Evolutionary conservation across 2,329 filamentous ascomycete genomes (phyloP).

Genomic region (Shiraia sp.): DNA sequence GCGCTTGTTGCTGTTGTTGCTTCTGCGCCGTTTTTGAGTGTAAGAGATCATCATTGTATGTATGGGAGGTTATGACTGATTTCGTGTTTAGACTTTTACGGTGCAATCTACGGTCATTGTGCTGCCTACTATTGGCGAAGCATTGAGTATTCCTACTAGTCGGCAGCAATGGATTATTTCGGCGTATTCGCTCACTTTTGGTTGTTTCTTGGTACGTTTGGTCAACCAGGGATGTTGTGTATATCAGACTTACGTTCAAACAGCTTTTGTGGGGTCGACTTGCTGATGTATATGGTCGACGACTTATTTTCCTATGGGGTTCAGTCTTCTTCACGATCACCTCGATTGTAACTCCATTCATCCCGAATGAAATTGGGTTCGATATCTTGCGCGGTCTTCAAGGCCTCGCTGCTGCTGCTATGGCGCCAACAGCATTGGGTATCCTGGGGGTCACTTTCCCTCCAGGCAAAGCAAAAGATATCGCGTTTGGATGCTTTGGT

Average conservation of each 20-base stretch:
- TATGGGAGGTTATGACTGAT: slow-evolving; percentile 4
- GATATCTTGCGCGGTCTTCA: slow-evolving; percentile 69
- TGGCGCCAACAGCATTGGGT: slow-evolving; percentile 71
- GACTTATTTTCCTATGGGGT: slow-evolving; percentile 66
- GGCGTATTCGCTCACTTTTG: slow-evolving; percentile 67
- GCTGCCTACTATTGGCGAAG: slow-evolving; percentile 62
- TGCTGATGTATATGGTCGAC: slow-evolving; percentile 69
- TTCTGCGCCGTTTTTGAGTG: slow-evolving; percentile 38
- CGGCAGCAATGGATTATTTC: slow-evolving; percentile 70
- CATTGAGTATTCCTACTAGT: slow-evolving; percentile 60
- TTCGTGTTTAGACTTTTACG: slow-evolving; percentile 54
- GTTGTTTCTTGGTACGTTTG: slow-evolving; percentile 59
- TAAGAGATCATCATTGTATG: slow-evolving; percentile 13
- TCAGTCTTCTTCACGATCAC: slow-evolving; percentile 65
- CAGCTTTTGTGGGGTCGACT: slow-evolving; percentile 67
- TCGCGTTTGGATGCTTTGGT: slow-evolving; percentile 59
- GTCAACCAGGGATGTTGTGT: neutral
- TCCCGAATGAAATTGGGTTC: slow-evolving; percentile 69
- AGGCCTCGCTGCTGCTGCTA: slow-evolving; percentile 69
- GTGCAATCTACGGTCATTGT: slow-evolving; percentile 65
- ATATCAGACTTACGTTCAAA: slow-evolving; percentile 4
- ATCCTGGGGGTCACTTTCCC: slow-evolving; percentile 70
- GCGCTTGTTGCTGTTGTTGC: slow-evolving; percentile 33
- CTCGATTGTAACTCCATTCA: slow-evolving; percentile 64
- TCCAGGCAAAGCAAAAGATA: slow-evolving; percentile 70